Evolutionary conservation across 768 basidiomycete genomes (phyloP).

Genomic region (Sarcodon sp.): DNA sequence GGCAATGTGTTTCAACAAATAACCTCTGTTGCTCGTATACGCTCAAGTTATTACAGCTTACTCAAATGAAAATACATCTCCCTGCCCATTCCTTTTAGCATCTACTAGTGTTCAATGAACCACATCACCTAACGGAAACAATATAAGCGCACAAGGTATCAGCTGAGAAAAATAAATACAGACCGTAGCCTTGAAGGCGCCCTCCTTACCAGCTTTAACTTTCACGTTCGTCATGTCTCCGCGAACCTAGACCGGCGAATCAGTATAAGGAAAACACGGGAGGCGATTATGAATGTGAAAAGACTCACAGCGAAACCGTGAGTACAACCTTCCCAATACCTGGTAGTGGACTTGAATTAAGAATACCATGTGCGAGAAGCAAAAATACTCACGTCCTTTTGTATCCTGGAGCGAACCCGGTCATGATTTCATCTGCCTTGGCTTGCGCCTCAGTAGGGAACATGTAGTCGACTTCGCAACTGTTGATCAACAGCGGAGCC

Average conservation of each 20-base stretch:
- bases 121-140: too few species aligned
- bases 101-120: too few species aligned
- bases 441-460: slow-evolving; percentile 21
- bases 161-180: slow-evolving; percentile 18
- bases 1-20: too few species aligned
- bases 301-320: slow-evolving; percentile 28
- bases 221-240: slow-evolving; percentile 2
- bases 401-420: slow-evolving; percentile 24
- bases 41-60: too few species aligned
- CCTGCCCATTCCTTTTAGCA: too few species aligned
- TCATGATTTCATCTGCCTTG: slow-evolving; percentile 24
- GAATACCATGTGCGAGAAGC: slow-evolving; percentile 30
- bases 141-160: slow-evolving; percentile 11
- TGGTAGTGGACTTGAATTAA: not conserved
- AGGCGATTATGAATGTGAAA: slow-evolving; percentile 13
- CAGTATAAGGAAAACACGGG: not conserved
- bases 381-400: slow-evolving; percentile 9
- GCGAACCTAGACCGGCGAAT: not conserved
- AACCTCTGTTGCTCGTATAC: too few species aligned
- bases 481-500: slow-evolving; percentile 30
- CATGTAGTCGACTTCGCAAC: slow-evolving; percentile 19
- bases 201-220: slow-evolving; percentile 22
- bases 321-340: slow-evolving; percentile 14
- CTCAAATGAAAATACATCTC: too few species aligned
- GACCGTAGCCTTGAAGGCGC: slow-evolving; percentile 23